phyloP scores from a whole-genome alignment of 495 filamentous ascomycete species.

The Penicillium salamii region DNA sequence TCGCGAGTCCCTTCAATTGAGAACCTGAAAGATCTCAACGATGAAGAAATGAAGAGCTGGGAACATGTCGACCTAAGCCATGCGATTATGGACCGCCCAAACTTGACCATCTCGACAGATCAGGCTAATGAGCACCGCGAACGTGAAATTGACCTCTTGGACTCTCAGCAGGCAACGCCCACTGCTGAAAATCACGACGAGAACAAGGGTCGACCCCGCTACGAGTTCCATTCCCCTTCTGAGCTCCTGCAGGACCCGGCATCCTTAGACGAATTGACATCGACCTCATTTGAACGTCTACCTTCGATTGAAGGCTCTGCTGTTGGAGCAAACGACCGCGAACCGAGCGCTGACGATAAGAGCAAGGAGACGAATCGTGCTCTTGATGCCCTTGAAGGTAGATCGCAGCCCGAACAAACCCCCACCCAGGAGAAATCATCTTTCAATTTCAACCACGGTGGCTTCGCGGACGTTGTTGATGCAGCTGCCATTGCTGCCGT shows the following conservation, averaged over 20 bases:
- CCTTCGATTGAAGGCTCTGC: slow-evolving; percentile 40
- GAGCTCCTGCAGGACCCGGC: slow-evolving; percentile 41
- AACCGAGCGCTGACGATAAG: slow-evolving; percentile 2
- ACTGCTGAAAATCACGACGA: slow-evolving; percentile 18
- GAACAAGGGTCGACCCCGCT: slow-evolving; percentile 34
- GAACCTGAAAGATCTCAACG: slow-evolving; percentile 33
- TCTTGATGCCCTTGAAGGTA: slow-evolving; percentile 1
- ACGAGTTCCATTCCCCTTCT: slow-evolving; percentile 47
- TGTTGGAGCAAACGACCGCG: slow-evolving; percentile 12
- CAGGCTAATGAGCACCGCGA: slow-evolving; percentile 10
- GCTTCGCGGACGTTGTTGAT: slow-evolving; percentile 26
- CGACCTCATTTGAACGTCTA: slow-evolving; percentile 24
- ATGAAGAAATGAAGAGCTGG: slow-evolving; percentile 31
- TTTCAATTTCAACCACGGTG: slow-evolving; percentile 8
- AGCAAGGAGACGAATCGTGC: slow-evolving; percentile 11
- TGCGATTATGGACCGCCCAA: slow-evolving; percentile 17
- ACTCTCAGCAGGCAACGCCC: slow-evolving; percentile 27
- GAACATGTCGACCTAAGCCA: slow-evolving; percentile 28
- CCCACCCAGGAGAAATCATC: slow-evolving; percentile 19
- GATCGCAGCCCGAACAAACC: slow-evolving; percentile 6
- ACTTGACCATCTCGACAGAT: slow-evolving; percentile 22
- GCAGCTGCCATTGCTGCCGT: slow-evolving; percentile 27
- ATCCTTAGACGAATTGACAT: slow-evolving; percentile 21
- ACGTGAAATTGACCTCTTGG: slow-evolving; percentile 17
- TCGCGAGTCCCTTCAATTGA: slow-evolving; percentile 45